Evolutionary conservation across 106 monocot genomes (phyloP).

Genomic region (Xerophyta viscosa): DNA sequence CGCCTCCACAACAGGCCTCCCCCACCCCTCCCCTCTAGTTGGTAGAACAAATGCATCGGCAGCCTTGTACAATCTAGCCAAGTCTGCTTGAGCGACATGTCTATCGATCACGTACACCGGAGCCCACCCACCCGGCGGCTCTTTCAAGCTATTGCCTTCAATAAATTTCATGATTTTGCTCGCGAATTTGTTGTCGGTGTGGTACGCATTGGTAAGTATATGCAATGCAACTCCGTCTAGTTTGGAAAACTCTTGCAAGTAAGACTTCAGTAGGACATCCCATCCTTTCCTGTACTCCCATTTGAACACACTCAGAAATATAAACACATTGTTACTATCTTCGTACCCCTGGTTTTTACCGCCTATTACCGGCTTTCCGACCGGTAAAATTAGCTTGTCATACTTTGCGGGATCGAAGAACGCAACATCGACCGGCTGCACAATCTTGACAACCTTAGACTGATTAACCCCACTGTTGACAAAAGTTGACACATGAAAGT

Average conservation of each 20-base stretch:
- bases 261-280: slow-evolving; percentile 52
- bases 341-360: neutral
- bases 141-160: neutral
- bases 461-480: slow-evolving; percentile 36
- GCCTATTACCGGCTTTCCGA: slow-evolving; percentile 7
- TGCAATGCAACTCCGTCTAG: slow-evolving; percentile 26
- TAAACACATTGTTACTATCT: slow-evolving; percentile 6
- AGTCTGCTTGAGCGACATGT: slow-evolving; percentile 36
- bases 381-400: slow-evolving; percentile 11
- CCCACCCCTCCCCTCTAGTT: slow-evolving; percentile 61
- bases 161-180: slow-evolving; percentile 25
- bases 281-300: slow-evolving; percentile 70
- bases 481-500: slow-evolving; percentile 39
- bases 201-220: slow-evolving; percentile 40
- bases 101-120: slow-evolving; percentile 19
- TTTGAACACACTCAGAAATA: slow-evolving; percentile 61
- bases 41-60: slow-evolving; percentile 53
- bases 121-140: slow-evolving; percentile 32
- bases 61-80: slow-evolving; percentile 47
- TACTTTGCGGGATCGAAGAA: slow-evolving; percentile 57
- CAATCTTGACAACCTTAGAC: slow-evolving; percentile 36
- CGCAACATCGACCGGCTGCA: slow-evolving; percentile 46
- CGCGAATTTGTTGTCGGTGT: slow-evolving; percentile 31
- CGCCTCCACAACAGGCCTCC: slow-evolving; percentile 58
- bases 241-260: slow-evolving; percentile 28